These are phyloP conservation scores for Inga laurina DNA, from an alignment of 306 rosid genomes.

Conservation along the genomic window DNA sequence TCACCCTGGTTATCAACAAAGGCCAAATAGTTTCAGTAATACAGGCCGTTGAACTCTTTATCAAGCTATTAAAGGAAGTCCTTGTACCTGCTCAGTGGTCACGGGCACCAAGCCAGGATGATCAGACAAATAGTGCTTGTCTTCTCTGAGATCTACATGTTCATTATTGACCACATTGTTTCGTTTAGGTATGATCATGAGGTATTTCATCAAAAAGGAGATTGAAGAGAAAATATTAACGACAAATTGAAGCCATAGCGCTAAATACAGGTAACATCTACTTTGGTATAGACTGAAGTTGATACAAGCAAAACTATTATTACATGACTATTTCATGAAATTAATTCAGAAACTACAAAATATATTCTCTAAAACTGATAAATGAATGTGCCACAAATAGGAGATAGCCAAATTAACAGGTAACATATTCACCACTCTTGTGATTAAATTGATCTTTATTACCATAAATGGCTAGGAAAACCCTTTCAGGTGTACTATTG, in stretches of 20 bases:
- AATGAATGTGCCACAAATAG: too few species aligned
- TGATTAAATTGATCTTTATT: neutral
- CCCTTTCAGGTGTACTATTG: neutral
- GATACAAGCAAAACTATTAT: neutral
- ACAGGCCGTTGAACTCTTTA: constrained; percentile 24
- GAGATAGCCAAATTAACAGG: neutral
- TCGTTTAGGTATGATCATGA: neutral
- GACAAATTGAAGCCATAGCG: neutral
- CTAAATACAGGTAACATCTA: too few species aligned
- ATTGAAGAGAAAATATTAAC: neutral
- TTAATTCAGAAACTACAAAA: neutral
- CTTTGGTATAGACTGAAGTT: neutral
- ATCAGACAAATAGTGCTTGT: constrained; percentile 82
- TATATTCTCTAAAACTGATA: neutral
- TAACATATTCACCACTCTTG: neutral
- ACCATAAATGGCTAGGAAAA: neutral
- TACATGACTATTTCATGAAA: neutral
- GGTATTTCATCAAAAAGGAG: neutral
- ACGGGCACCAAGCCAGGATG: constrained; percentile 90
- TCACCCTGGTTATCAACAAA: constrained; percentile 68
- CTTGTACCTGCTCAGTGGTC: constrained; percentile 73
- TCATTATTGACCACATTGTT: constrained; percentile 7
- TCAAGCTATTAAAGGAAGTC: constrained; percentile 25
- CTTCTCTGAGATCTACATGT: constrained; percentile 81
- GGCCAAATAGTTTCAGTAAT: constrained; percentile 14